A percentile compares a stretch with the other conserved stretches of the same genome.
phyloP scores from a whole-genome alignment of 2,329 filamentous ascomycete species.

The Hymenoscyphus scutula region DNA sequence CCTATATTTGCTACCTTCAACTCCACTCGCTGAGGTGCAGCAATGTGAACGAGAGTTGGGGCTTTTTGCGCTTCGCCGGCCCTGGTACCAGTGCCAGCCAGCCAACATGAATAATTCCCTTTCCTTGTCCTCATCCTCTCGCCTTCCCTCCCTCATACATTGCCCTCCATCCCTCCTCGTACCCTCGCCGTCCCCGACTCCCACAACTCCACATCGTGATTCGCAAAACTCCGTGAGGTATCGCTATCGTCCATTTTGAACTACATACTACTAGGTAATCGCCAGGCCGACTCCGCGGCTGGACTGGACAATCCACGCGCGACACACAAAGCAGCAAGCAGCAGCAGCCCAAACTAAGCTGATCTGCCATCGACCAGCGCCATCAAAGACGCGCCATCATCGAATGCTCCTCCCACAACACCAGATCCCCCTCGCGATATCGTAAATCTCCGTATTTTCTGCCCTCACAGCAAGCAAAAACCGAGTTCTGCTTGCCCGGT shows the following conservation, averaged over 20 bases:
- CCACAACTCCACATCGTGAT: not conserved
- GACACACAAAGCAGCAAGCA: conserved; percentile 19
- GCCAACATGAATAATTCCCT: conserved; percentile 7
- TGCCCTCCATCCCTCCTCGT: not conserved
- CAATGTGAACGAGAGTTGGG: not conserved
- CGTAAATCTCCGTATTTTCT: not conserved
- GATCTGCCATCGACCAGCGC: conserved; percentile 15
- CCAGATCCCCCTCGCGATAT: not conserved
- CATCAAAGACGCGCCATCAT: conserved; percentile 14
- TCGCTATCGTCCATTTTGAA: not conserved
- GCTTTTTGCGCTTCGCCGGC: conserved; percentile 3
- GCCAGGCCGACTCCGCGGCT: conserved; percentile 9
- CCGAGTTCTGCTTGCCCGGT: not conserved
- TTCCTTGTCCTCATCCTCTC: not conserved
- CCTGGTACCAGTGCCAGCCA: conserved; percentile 3
- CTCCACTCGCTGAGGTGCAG: not conserved
- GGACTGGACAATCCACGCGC: conserved; percentile 13
- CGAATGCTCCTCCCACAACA: conserved; percentile 10
- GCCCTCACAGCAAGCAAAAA: not conserved
- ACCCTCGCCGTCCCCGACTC: conserved; percentile 1
- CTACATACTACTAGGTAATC: conserved; percentile 7
- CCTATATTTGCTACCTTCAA: too few species aligned
- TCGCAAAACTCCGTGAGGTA: conserved; percentile 2
- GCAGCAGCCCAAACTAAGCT: conserved; percentile 15
- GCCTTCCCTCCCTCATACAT: not conserved